Conservation (phyloP, 2,329 filamentous ascomycete genomes). For the Setomelanomma holmii region DNA sequence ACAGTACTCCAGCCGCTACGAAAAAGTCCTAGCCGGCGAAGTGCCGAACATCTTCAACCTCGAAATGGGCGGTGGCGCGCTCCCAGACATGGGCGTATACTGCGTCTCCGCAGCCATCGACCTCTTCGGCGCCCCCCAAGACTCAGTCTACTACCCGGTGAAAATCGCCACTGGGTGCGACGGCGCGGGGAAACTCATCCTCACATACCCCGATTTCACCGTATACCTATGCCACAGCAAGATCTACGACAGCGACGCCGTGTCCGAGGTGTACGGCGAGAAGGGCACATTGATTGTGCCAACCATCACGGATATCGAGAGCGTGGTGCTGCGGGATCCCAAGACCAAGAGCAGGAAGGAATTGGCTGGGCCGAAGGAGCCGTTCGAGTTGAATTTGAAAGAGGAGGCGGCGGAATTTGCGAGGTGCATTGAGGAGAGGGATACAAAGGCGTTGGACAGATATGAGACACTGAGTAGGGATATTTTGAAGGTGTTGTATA, state of each 20-base stretch:
- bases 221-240: conserved; percentile 55
- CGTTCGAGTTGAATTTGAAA: conserved; percentile 52
- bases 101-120: conserved; percentile 56
- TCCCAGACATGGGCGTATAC: conserved; percentile 60
- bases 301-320: conserved; percentile 54
- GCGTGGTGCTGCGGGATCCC: conserved; percentile 51
- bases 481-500: conserved; percentile 53
- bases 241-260: conserved; percentile 53
- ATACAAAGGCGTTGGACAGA: conserved; percentile 46
- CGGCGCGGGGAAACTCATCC: conserved; percentile 53
- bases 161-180: conserved; percentile 56
- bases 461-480: conserved; percentile 52
- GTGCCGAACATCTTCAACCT: conserved; percentile 58
- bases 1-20: conserved; percentile 56
- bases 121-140: conserved; percentile 55
- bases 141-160: conserved; percentile 52
- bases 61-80: conserved; percentile 55
- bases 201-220: conserved; percentile 54
- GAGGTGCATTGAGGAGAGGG: conserved; percentile 50
- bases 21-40: conserved; percentile 56
- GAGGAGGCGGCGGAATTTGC: conserved; percentile 58
- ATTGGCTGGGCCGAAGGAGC: conserved; percentile 47
- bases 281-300: conserved; percentile 55
- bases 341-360: conserved; percentile 52
- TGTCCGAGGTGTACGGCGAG: conserved; percentile 56